Evolutionary conservation across 2,329 filamentous ascomycete species (phyloP), one percentile per base, ranked within the genome.

Genomic region (Aspergillus unguis): DNA sequence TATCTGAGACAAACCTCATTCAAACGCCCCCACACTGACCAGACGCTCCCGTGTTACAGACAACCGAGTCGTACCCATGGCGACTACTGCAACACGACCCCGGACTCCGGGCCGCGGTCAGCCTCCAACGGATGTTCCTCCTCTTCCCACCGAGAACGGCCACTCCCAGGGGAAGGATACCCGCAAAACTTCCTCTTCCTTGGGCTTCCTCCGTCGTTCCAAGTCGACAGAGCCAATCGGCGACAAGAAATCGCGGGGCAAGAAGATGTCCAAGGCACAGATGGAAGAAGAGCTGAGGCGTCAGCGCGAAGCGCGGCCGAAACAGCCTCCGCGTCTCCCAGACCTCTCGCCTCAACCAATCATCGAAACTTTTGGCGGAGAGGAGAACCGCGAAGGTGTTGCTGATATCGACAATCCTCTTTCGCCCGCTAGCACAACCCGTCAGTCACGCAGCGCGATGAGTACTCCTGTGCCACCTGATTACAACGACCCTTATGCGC

Each of bases 401-500:
- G 80, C 82, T 60, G 83, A 60, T 80, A 64, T 62, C 61, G 71
- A 47, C 67, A 76, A 44, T 75, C 80, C 41, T 53, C 59, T 40
- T 53, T 65, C 59, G 54, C 65, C 58, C 17, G 17, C 17, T 55
- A 54, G 58, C 56, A 58, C 59, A 6, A 60, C 60, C n/a, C 31
- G 58, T 35, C 52, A 57, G 49, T 55, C 55, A 44, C 57, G 63
- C 53, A 60, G 58, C 52, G 59, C 55, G 33, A 59, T 65, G 55
- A 60, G 52, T 50, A 65, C 56, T 26, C 64, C 59, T 37, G 54
- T 50, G 38, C 60, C 56, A 35, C 52, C 57, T 23, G 81, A 80
- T 44, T 81, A 78, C 43, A 50, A 17, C 63, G 90, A 95, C 64
- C 87, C 89, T 10, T 94, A 94, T 67, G 85, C 87, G 42, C 83